Base-by-base conservation (phyloP, 305 asterid genomes). In the Withania somnifera region DNA sequence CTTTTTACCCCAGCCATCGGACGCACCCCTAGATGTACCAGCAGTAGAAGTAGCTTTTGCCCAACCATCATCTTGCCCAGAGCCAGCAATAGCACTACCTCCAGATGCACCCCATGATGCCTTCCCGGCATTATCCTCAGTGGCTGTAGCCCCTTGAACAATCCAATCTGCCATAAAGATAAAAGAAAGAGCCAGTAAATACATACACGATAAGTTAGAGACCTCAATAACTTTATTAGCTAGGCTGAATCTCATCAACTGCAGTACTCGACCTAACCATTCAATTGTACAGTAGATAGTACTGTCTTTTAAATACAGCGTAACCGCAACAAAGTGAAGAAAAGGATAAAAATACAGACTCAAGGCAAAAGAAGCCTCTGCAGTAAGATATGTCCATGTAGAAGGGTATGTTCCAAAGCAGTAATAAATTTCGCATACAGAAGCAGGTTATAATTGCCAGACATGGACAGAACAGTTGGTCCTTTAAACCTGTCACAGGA, bases 81-180 rank as follows among this genome's bases (percentile, higher is more conserved):
- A 24, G 32, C 83, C 88, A 32, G 85, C 50, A 76, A 68, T 82
- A 71, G 76, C 84, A 83, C 79, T 88, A 50, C 89, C 89, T 79
- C 84, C 88, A 77, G 93, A 82, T 78, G 92, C 91, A 83, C 94
- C 96, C 98, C 98, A 94, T 53, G 93, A 86, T 71, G 90, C 90
- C 88, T 88, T 90, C 95, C 97, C 92, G 32, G 83, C 79, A 66
- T 83, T 87, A 69, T 87, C 95, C 79, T 87, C 94, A 6, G 90
- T 84, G 28, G 93, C 69, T 73, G 86, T 79, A 19, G 89, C 84
- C 20, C 91, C 88, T 79, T 92, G 94, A 67, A 34, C 92, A 90
- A 86, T 86, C 99, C 99, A 96, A 85, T 86, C 98, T 93, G 84
- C 84, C 87, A 51, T 84, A 56, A 64, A 52, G 58, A 82, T 9